Conservation (phyloP, 495 filamentous ascomycete species). For the Aspergillus baeticus region DNA sequence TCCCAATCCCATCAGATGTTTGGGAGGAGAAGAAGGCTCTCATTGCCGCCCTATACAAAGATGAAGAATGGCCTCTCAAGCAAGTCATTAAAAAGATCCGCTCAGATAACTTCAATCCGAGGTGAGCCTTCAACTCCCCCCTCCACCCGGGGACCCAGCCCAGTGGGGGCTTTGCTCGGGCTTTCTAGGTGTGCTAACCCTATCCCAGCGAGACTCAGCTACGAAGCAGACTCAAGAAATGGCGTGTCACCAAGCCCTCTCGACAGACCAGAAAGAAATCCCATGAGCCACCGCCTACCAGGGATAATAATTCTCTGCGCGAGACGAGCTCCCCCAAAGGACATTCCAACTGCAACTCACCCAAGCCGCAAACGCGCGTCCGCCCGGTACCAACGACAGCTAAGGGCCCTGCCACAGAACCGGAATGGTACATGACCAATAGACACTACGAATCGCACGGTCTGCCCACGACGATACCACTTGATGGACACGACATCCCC, state of each 20-base stretch:
- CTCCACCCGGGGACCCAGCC: no score
- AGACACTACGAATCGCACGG: conserved; percentile 17
- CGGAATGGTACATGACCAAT: conserved; percentile 24
- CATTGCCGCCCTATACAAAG: conserved; percentile 48
- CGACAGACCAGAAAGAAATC: conserved; percentile 47
- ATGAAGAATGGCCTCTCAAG: conserved; percentile 50
- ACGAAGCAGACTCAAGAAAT: conserved; percentile 49
- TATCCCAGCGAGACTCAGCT: conserved; percentile 43
- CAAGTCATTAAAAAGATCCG: conserved; percentile 51
- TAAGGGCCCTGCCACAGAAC: conserved; percentile 4
- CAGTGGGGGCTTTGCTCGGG: no score
- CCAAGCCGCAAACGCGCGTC: conserved; percentile 10
- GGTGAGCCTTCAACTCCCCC: conserved; percentile 32
- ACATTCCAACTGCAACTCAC: conserved; percentile 16
- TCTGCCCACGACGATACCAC: conserved; percentile 16
- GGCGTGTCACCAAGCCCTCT: conserved; percentile 49
- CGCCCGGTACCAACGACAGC: conserved; percentile 4
- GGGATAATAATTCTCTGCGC: conserved; percentile 26
- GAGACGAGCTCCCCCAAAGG: conserved; percentile 23
- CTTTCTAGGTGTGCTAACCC: no score
- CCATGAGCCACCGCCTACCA: conserved; percentile 26
- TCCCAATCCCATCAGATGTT: conserved; percentile 43
- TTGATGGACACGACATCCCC: conserved; percentile 15
- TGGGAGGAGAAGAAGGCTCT: conserved; percentile 51
- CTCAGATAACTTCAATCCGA: conserved; percentile 48